phyloP scores from a whole-genome alignment of 1,284 basidiomycete genomes.

The Vanrija humicola region DNA sequence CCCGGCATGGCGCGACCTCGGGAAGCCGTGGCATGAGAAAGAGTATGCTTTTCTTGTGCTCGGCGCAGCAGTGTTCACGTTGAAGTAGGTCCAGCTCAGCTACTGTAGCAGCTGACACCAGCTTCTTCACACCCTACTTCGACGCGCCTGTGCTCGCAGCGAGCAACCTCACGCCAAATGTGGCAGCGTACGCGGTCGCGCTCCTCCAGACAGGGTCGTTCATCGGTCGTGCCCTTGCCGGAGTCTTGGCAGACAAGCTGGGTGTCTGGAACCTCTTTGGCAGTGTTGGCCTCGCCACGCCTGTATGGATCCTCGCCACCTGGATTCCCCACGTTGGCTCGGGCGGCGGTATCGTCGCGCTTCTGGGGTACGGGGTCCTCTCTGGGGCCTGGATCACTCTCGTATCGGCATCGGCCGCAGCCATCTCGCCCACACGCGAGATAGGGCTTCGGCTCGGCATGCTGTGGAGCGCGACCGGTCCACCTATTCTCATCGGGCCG shows the following conservation, averaged over 20 bases:
- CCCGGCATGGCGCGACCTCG: conserved; percentile 8
- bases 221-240: conserved; percentile 30
- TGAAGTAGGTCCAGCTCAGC: conserved; percentile 16
- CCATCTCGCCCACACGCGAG: conserved; percentile 39
- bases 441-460: conserved; percentile 44
- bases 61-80: conserved; percentile 28
- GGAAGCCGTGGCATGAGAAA: conserved; percentile 23
- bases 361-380: conserved; percentile 25
- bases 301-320: conserved; percentile 24
- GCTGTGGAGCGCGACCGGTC: conserved; percentile 34
- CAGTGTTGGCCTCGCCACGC: conserved; percentile 16
- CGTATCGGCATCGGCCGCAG: conserved; percentile 34
- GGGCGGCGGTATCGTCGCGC: too few relatives aligned
- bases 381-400: conserved; percentile 42
- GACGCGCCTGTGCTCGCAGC: conserved; percentile 15
- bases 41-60: conserved; percentile 31
- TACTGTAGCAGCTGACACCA: background rate
- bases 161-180: conserved; percentile 9
- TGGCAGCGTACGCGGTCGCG: conserved; percentile 32
- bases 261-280: conserved; percentile 37
- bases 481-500: conserved; percentile 38
- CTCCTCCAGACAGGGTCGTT: conserved; percentile 41
- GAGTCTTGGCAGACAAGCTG: conserved; percentile 33
- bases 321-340: too few relatives aligned
- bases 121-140: conserved; percentile 23